These are phyloP conservation scores for Leavenworthia alabamica DNA, from an alignment of 345 rosid genomes.

Conservation along the genomic window DNA sequence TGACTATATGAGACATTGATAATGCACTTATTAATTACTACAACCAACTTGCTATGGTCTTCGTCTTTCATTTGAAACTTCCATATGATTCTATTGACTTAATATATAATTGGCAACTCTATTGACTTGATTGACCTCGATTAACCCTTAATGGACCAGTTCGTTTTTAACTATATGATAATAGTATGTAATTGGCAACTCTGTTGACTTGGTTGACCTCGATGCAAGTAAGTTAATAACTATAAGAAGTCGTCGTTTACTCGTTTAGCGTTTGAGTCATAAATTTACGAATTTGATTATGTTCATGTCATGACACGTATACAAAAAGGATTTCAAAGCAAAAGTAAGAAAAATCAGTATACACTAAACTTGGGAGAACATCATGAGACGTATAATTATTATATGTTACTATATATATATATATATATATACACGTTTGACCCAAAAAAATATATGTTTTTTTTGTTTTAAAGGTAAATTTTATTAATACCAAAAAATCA, in stretches of 20 bases:
- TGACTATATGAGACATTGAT: too few relatives aligned
- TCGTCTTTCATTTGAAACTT: too few relatives aligned
- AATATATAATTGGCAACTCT: background rate
- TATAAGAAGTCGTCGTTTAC: too few relatives aligned
- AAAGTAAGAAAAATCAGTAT: background rate
- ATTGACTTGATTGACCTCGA: too few relatives aligned
- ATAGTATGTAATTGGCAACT: background rate
- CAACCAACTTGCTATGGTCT: background rate
- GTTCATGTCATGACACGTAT: background rate
- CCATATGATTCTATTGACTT: too few relatives aligned
- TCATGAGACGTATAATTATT: background rate
- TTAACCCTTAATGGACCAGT: too few relatives aligned
- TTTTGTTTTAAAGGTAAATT: too few relatives aligned
- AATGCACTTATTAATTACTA: constrained; percentile 4
- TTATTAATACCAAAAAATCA: too few relatives aligned
- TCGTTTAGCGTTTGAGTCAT: too few relatives aligned
- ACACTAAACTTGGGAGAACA: background rate
- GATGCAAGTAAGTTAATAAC: constrained; percentile 19
- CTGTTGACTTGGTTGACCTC: constrained; percentile 26
- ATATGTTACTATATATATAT: background rate
- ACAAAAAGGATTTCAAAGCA: background rate
- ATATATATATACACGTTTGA: too few relatives aligned
- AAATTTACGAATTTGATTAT: background rate
- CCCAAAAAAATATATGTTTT: too few relatives aligned
- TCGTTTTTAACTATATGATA: too few relatives aligned